Evolutionary conservation across 768 basidiomycete genomes (phyloP).

Genomic region (Ephemerocybe angulata): DNA sequence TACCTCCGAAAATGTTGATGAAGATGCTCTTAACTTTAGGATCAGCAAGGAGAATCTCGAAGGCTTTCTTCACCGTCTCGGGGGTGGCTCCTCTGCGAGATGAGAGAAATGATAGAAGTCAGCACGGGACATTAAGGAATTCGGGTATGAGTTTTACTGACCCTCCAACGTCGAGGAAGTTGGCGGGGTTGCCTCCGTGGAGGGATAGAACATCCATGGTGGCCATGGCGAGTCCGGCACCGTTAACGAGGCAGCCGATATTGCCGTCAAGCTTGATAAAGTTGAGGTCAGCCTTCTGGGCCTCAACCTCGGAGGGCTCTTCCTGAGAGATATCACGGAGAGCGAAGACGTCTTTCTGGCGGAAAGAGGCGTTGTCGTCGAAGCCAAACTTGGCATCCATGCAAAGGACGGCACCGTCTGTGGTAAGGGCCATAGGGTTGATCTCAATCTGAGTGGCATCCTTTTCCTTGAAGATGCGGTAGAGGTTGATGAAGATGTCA

Average conservation of each 20-base stretch:
- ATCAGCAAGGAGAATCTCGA: constrained; percentile 89
- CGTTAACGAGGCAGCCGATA: constrained; percentile 97
- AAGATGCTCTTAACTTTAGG: constrained; percentile 97
- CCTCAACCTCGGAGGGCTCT: constrained; percentile 96
- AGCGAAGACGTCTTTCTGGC: constrained; percentile 84
- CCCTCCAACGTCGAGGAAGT: constrained; percentile 99
- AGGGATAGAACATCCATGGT: constrained; percentile 99
- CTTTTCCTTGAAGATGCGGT: constrained; percentile 97
- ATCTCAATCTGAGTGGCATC: constrained; percentile 99
- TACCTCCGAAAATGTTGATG: constrained; percentile 95
- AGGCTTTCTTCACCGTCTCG: constrained; percentile 99
- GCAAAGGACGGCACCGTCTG: constrained; percentile 90
- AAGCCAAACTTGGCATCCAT: constrained; percentile 99
- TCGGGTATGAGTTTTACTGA: constrained; percentile 27
- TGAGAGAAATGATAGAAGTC: constrained; percentile 3
- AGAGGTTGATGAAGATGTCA: constrained; percentile 89
- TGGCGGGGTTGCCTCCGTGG: constrained; percentile 95
- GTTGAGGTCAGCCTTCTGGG: constrained; percentile 92
- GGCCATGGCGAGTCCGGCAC: constrained; percentile 98
- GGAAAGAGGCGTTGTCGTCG: constrained; percentile 98
- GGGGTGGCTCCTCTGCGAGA: constrained; percentile 86
- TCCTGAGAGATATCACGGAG: constrained; percentile 94
- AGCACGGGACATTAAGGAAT: neutral
- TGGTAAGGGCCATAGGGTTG: constrained; percentile 93
- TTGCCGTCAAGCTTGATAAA: constrained; percentile 99